phyloP scores from a whole-genome alignment of 1,139 yeast genomes.

The Sugiyamaella castrensis region DNA sequence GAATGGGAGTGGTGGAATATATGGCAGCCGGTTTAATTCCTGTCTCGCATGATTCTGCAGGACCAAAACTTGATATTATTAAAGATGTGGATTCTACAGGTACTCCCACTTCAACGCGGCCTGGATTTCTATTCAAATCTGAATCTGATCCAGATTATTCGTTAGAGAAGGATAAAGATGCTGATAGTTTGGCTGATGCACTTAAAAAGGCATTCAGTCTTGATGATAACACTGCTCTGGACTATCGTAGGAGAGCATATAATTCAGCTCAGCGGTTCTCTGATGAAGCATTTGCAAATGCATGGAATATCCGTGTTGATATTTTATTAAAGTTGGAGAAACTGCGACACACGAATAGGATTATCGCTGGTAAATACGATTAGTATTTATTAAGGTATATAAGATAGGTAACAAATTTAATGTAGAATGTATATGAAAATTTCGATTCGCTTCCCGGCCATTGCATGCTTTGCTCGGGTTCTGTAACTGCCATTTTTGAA shows the following conservation, averaged over 20 bases:
- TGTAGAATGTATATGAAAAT: background rate
- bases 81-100: slow-evolving; percentile 47
- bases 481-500: too few species aligned
- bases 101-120: slow-evolving; percentile 19
- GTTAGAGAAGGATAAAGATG: slow-evolving; percentile 9
- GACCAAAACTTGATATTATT: slow-evolving; percentile 87
- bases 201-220: slow-evolving; percentile 45
- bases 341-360: slow-evolving; percentile 39
- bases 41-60: slow-evolving; percentile 89
- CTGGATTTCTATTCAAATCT: slow-evolving; percentile 75
- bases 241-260: slow-evolving; percentile 53
- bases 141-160: slow-evolving; percentile 56
- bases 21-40: slow-evolving; percentile 85
- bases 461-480: too few species aligned
- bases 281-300: slow-evolving; percentile 54
- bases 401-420: background rate
- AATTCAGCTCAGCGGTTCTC: slow-evolving; percentile 63
- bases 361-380: slow-evolving; percentile 23
- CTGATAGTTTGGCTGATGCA: slow-evolving; percentile 43
- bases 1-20: slow-evolving; percentile 95
- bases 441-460: too few species aligned
- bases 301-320: slow-evolving; percentile 51
- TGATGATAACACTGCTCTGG: slow-evolving; percentile 39
- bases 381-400: slow-evolving; percentile 1
- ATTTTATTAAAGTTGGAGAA: slow-evolving; percentile 42